These are phyloP conservation scores for Ophiostoma fasciatum DNA, from an alignment of 2,329 filamentous ascomycete species.

Conservation along the genomic window DNA sequence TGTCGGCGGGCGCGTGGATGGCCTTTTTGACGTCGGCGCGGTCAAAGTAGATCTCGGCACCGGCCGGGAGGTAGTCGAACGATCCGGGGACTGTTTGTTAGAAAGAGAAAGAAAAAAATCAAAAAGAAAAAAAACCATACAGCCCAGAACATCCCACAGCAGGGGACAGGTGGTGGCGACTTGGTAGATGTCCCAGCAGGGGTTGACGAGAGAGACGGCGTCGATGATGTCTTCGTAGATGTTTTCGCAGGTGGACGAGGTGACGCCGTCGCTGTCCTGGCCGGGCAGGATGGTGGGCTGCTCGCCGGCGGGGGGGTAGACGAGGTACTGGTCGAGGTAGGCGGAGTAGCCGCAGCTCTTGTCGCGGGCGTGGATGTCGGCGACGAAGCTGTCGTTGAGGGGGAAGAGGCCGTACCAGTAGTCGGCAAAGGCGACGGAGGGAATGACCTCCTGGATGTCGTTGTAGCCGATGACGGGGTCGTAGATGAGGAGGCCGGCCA, in stretches of 20 bases:
- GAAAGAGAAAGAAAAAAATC: not conserved
- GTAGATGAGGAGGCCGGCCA: constrained; percentile 56
- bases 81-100: constrained; percentile 36
- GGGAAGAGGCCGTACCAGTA: constrained; percentile 45
- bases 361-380: constrained; percentile 34
- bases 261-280: constrained; percentile 20
- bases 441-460: constrained; percentile 27
- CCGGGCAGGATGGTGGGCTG: constrained; percentile 37
- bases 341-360: constrained; percentile 47
- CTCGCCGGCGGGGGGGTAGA: constrained; percentile 51
- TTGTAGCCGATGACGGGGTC: constrained; percentile 49
- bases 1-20: constrained; percentile 16
- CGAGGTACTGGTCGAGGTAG: constrained; percentile 45
- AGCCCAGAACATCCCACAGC: constrained; percentile 53
- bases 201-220: constrained; percentile 46
- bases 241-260: constrained; percentile 34
- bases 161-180: constrained; percentile 58
- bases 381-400: constrained; percentile 44
- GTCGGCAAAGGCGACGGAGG: constrained; percentile 44
- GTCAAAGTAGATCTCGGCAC: constrained; percentile 52
- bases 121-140: not conserved
- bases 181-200: constrained; percentile 68
- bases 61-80: constrained; percentile 46
- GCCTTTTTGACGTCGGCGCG: constrained; percentile 33
- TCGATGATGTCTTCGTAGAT: constrained; percentile 40